Evolutionary conservation across 2,329 filamentous ascomycete genomes (phyloP).

Genomic region (Colletotrichum sp.): DNA sequence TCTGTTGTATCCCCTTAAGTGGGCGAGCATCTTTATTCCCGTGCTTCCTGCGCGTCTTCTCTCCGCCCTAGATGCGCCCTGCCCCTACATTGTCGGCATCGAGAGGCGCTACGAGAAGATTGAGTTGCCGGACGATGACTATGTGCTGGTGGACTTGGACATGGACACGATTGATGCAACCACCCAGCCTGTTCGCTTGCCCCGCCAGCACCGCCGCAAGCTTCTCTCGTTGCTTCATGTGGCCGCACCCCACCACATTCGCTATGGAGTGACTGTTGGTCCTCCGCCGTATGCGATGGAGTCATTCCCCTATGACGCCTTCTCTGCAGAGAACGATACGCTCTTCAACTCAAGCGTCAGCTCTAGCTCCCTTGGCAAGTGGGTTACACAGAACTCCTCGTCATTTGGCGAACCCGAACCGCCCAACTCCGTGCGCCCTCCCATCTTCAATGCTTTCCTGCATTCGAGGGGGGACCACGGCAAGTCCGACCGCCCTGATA

Average conservation of each 20-base stretch:
- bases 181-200: constrained; percentile 76
- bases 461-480: constrained; percentile 72
- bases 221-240: constrained; percentile 86
- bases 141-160: constrained; percentile 92
- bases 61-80: constrained; percentile 91
- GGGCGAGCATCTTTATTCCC: constrained; percentile 94
- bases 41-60: constrained; percentile 86
- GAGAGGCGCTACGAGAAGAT: constrained; percentile 89
- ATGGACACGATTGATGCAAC: constrained; percentile 89
- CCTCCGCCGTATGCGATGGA: constrained; percentile 93
- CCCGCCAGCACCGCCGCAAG: constrained; percentile 89
- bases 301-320: constrained; percentile 88
- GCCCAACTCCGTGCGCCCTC: constrained; percentile 55
- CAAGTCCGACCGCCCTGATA: constrained; percentile 78
- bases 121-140: constrained; percentile 91
- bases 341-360: constrained; percentile 77
- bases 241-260: constrained; percentile 87
- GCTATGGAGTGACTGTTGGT: constrained; percentile 85
- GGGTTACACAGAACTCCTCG: constrained; percentile 87
- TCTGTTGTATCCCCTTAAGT: constrained; percentile 87
- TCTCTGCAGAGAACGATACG: constrained; percentile 83
- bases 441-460: constrained; percentile 91
- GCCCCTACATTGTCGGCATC: constrained; percentile 95
- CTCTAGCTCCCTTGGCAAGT: constrained; percentile 78
- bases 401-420: constrained; percentile 77